phyloP scores from a whole-genome alignment of 768 basidiomycete species.

The Termitomyces sp. region DNA sequence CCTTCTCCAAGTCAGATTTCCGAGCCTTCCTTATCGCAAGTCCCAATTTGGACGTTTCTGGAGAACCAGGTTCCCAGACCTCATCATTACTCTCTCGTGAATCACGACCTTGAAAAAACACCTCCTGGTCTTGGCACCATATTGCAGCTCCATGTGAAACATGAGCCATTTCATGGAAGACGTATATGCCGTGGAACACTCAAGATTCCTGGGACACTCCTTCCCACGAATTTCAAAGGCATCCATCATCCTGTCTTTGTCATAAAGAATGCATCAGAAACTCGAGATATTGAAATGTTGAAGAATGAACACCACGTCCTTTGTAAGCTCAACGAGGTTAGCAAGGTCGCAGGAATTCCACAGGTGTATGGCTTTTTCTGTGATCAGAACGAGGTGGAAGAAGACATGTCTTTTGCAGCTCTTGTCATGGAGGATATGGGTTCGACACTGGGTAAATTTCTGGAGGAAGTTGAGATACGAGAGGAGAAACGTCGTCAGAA shows the following conservation, averaged over 20 bases:
- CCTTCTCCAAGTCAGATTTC: no score
- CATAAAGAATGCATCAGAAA: background rate
- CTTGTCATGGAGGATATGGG: constrained; percentile 2
- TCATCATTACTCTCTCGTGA: no score
- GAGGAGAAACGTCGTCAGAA: background rate
- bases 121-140: no score
- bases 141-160: no score
- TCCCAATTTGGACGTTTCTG: no score
- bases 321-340: background rate
- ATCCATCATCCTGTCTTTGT: background rate
- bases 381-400: background rate
- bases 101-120: no score
- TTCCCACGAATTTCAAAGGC: background rate
- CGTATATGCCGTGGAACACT: no score
- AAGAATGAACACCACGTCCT: background rate
- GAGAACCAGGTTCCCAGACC: no score
- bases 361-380: background rate
- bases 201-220: no score
- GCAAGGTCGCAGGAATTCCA: background rate
- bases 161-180: no score
- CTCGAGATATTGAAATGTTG: background rate
- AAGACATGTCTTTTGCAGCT: background rate
- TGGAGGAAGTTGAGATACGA: background rate
- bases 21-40: no score
- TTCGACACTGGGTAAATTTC: background rate